Base-by-base conservation (phyloP, 352 stramenopile species). In the Thalassiosira delicatula region DNA sequence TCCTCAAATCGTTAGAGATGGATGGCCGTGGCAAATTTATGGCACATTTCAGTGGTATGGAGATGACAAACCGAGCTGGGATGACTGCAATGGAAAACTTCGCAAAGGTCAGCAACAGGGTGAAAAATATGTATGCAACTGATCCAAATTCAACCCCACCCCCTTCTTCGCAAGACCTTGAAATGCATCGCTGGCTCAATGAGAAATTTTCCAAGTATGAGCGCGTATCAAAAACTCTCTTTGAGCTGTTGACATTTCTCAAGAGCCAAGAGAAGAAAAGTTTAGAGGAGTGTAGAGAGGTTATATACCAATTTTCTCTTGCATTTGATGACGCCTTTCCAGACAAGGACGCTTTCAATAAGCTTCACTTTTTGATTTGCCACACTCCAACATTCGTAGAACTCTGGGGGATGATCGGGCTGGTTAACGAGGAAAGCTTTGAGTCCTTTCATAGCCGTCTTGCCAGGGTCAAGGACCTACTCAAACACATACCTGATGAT, bases 331-430 rank as follows among this genome's bases (percentile, higher is more conserved):
- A 46, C 29, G 56, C 29, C 17, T 65, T 65, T 19, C 56, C 56
- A 12, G 56, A 32, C 11, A 46, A 46, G 12, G n/a, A n/a, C n/a
- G 40, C 27, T 14, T 65, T 65, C 25, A 65, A 65, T 17, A 65
- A 65, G 17, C 46, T 65, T 46, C 56, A 65, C 29, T 29, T 11
- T 30, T 46, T 65, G 30, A 49, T 65, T 27, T 65, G 56, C 23
- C 42, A 9, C 4, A 65, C 46, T 44, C 30, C 14, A 2, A 29
- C 25, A 7, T 49, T 49, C 40, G 30, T 65, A 5, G 29, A 65
- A 12, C 9, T 0, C 3, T 65, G 30, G 25, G 4, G 46, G 0
- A 65, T 65, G 56, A 19, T 32, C 42, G 56, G 56, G 7, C 23
- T 30, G 5, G 23, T 65, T 17, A 49, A 29, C 1, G 56, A 65